Evolutionary conservation across 345 rosid species (phyloP).

Genomic region (Raphanus raphanistrum): DNA sequence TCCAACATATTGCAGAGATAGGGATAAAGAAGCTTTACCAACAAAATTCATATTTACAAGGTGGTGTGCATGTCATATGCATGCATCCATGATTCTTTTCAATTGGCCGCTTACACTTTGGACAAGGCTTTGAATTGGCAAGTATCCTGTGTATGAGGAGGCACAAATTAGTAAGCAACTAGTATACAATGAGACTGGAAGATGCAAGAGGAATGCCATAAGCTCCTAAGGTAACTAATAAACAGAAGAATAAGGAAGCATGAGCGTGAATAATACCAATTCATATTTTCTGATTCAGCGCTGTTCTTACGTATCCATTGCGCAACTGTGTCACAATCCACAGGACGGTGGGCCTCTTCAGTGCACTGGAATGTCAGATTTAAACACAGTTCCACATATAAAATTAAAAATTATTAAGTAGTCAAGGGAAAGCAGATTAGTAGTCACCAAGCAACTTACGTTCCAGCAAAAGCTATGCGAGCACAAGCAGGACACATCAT

Average conservation of each 20-base stretch:
- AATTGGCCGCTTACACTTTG: conserved; percentile 41
- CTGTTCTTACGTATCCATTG: conserved; percentile 41
- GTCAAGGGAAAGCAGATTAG: background rate
- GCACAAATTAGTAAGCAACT: conserved; percentile 4
- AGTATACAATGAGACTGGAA: background rate
- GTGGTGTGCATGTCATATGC: conserved; percentile 44
- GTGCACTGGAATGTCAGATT: conserved; percentile 34
- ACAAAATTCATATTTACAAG: conserved; percentile 43
- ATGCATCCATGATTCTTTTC: conserved; percentile 43
- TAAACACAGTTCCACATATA: conserved; percentile 7
- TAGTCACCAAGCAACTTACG: conserved; percentile 34
- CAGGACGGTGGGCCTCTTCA: conserved; percentile 44
- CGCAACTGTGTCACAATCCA: conserved; percentile 33
- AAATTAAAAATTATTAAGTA: background rate
- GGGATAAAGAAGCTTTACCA: conserved; percentile 27
- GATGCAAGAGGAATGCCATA: conserved; percentile 4
- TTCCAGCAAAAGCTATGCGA: conserved; percentile 43
- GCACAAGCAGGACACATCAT: conserved; percentile 42
- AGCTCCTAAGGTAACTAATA: background rate
- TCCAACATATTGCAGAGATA: background rate
- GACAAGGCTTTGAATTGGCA: conserved; percentile 45
- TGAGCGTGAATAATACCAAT: conserved; percentile 27
- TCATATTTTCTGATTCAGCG: conserved; percentile 41
- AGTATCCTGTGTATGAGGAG: conserved; percentile 33
- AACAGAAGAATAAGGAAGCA: conserved; percentile 3